Evolutionary conservation across 2,329 filamentous ascomycete genomes (phyloP), one percentile per base, ranked within the genome.

Genomic region (Fusarium clavum): DNA sequence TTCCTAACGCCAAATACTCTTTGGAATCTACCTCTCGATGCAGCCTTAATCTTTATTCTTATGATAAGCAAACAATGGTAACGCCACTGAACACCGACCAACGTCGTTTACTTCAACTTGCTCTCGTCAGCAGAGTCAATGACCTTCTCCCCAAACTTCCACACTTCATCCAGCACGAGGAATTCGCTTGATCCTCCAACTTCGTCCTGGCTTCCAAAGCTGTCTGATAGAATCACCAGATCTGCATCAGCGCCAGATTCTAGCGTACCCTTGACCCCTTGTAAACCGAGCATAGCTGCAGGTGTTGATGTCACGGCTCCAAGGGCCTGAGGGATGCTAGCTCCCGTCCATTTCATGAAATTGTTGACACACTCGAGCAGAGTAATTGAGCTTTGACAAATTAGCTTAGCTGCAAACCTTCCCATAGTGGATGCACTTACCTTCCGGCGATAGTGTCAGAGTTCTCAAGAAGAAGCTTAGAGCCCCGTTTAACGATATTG

Each of bases 311-410:
- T 96, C 30, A 94, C 93, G 11, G 92, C 87, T 68, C 86, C 87
- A 47, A 96, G 80, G 3, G 91, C 92, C 75, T 90, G 86, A 0
- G 91, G 88, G 38, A 94, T 85, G 38, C 84, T 85, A 8, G 88
- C 86, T 16, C 90, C 91, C 2, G 90, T 90, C 90, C 91, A 95
- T 62, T 86, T 86, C 72, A 93, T 83, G 78, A 96, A 94, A 79
- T 96, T 96, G 76, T 90, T 91, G 57, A 94, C 89, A 74, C 93
- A 96, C 73, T 95, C 91, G 43, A 94, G 86, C n/a, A 97, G 84
- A 9, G 91, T 90, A 55, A 91, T 89, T 44, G 89, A 90, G 72
- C 88, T 91, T 55, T 41, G 18, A 53, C 60, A 27, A 40, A n/a
- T 38, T 38, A 38, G 34, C 6, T 64, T 29, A 57, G 63, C 55